Conservation (phyloP, 306 rosid genomes). For the Pueraria montana region DNA sequence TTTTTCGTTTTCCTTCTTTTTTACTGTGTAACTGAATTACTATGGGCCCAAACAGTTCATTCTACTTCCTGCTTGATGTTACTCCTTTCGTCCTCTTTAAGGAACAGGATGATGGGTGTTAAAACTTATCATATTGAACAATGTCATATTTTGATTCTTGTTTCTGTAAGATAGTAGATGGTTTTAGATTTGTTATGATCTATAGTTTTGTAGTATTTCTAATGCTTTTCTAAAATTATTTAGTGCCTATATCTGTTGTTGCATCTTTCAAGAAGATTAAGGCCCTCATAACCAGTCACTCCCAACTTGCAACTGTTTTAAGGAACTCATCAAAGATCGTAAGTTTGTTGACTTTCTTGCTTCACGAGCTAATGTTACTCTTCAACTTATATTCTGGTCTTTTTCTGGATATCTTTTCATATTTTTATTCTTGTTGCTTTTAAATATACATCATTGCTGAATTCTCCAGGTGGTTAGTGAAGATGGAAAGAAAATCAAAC, state of each 20-base stretch:
- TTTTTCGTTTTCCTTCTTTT: conserved; percentile 28
- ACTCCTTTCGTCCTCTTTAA: conserved; percentile 9
- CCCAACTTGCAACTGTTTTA: conserved; percentile 89
- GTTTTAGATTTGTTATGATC: conserved; percentile 32
- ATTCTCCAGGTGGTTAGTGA: conserved; percentile 83
- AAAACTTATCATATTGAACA: conserved; percentile 23
- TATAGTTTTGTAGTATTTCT: conserved; percentile 43
- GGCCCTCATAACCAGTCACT: conserved; percentile 75
- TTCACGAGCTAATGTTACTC: conserved; percentile 14
- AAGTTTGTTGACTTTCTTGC: conserved; percentile 53
- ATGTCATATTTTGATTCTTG: conserved; percentile 27
- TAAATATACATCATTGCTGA: conserved; percentile 41
- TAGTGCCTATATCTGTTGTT: conserved; percentile 95
- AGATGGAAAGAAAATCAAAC: conserved; percentile 94
- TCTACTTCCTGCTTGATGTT: conserved; percentile 33
- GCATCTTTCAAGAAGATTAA: conserved; percentile 99
- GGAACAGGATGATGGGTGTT: conserved; percentile 33
- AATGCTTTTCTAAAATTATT: conserved; percentile 48
- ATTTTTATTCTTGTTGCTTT: conserved; percentile 26
- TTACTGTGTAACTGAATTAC: background rate
- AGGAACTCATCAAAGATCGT: conserved; percentile 93
- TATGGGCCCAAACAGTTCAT: conserved; percentile 26
- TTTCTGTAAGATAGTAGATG: conserved; percentile 34
- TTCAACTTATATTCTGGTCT: background rate
- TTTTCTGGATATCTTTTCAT: conserved; percentile 11